Conservation (phyloP, 805 yeast genomes). For the Cyberlindnera sargentensis region DNA sequence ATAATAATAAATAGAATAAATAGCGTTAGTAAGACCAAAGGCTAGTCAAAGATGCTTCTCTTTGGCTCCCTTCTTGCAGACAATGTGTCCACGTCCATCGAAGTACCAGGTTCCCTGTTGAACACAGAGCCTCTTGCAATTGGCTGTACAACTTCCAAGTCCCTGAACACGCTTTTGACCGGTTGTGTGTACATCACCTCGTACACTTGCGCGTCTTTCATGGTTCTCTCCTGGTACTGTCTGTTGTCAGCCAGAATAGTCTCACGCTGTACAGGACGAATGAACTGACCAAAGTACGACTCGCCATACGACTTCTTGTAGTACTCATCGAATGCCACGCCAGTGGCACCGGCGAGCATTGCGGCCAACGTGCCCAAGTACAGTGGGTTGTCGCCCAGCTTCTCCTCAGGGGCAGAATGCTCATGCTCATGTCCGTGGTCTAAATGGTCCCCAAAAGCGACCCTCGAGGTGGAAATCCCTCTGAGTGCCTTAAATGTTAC, state of each 20-base stretch:
- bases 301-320: conserved; percentile 8
- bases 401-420: conserved; percentile 10
- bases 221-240: conserved; percentile 7
- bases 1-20: conserved; percentile 5
- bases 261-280: conserved; percentile 6
- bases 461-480: background rate
- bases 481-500: background rate
- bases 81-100: conserved; percentile 7
- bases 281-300: conserved; percentile 11
- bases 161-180: conserved; percentile 7
- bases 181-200: conserved; percentile 10
- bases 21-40: background rate
- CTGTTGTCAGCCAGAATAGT: conserved; percentile 3
- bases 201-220: conserved; percentile 7
- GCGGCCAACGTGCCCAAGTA: conserved; percentile 7
- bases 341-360: conserved; percentile 3
- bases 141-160: conserved; percentile 4
- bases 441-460: background rate
- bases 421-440: conserved; percentile 10
- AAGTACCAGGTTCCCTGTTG: conserved; percentile 12
- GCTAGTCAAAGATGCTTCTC: conserved; percentile 13
- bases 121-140: conserved; percentile 14
- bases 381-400: conserved; percentile 11
- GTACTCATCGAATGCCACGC: conserved; percentile 4
- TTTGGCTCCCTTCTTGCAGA: conserved; percentile 14